These are phyloP conservation scores for Microthlaspi erraticum DNA, from an alignment of 345 rosid genomes.

Conservation along the genomic window DNA sequence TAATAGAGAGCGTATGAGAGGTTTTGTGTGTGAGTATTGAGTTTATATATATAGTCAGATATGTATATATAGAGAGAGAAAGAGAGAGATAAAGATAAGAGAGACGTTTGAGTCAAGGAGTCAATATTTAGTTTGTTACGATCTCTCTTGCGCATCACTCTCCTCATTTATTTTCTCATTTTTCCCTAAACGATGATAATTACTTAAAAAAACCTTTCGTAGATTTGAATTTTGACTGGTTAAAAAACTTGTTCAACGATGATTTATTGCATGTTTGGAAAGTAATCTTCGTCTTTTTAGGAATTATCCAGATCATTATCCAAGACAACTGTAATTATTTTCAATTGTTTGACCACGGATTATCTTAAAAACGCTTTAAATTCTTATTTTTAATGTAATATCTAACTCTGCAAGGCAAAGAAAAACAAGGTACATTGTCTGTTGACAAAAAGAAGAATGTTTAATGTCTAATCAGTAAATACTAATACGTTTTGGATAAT, in stretches of 20 bases:
- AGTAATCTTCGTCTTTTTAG: neutral
- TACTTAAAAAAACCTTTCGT: neutral
- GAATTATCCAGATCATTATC: slow-evolving; percentile 18
- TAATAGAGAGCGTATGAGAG: slow-evolving; percentile 25
- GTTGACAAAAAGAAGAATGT: neutral
- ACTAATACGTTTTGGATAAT: neutral
- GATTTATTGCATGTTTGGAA: neutral
- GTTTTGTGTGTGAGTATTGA: slow-evolving; percentile 4
- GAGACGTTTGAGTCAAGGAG: slow-evolving; percentile 42
- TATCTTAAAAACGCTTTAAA: neutral
- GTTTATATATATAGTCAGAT: neutral
- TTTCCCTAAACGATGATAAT: neutral
- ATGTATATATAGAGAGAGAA: neutral
- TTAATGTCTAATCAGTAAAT: neutral
- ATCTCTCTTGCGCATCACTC: neutral
- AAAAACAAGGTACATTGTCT: neutral
- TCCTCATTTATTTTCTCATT: neutral
- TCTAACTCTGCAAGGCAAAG: slow-evolving; percentile 2
- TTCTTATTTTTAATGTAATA: slow-evolving; percentile 1
- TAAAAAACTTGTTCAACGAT: slow-evolving; percentile 23
- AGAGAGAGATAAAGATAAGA: slow-evolving; percentile 17
- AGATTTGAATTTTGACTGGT: neutral
- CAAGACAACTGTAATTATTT: neutral
- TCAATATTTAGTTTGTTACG: slow-evolving; percentile 36
- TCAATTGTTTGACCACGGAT: slow-evolving; percentile 15